Evolutionary conservation across 805 yeast genomes (phyloP).

Genomic region (Lachancea meyersii): DNA sequence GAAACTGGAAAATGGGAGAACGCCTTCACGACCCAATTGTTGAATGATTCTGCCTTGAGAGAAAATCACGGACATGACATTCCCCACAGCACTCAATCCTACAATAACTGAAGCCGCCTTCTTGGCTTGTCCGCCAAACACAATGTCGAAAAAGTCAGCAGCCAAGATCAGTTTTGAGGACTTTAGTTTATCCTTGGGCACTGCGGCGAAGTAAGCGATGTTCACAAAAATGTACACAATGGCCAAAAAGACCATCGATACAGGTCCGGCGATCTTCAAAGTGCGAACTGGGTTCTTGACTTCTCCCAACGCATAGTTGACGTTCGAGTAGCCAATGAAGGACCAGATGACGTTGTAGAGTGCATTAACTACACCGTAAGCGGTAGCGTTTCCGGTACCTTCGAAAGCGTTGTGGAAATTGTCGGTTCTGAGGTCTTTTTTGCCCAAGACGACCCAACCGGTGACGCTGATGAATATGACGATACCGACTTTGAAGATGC

Average conservation of each 20-base stretch:
- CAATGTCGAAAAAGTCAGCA: conserved; percentile 66
- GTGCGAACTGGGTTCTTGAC: conserved; percentile 66
- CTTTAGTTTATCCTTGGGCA: conserved; percentile 56
- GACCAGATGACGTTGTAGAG: conserved; percentile 82
- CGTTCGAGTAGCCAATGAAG: conserved; percentile 76
- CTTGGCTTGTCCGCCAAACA: conserved; percentile 63
- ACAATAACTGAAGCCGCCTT: conserved; percentile 73
- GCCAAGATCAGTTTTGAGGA: conserved; percentile 66
- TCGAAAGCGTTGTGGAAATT: conserved; percentile 56
- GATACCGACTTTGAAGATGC: conserved; percentile 67
- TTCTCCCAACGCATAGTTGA: conserved; percentile 77
- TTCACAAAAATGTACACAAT: conserved; percentile 69
- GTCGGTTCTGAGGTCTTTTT: conserved; percentile 47
- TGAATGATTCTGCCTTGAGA: conserved; percentile 79
- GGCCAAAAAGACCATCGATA: conserved; percentile 54
- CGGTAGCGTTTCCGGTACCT: conserved; percentile 47
- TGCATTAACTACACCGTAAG: conserved; percentile 68
- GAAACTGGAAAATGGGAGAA: conserved; percentile 64
- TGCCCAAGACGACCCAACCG: conserved; percentile 77
- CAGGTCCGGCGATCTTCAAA: conserved; percentile 67
- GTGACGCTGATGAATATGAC: conserved; percentile 63
- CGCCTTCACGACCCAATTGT: conserved; percentile 77
- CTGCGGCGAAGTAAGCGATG: conserved; percentile 77
- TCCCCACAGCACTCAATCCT: conserved; percentile 76
- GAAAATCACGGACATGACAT: conserved; percentile 71